Conservation (phyloP, 139 green algal genomes). For the Micromonas commoda region DNA sequence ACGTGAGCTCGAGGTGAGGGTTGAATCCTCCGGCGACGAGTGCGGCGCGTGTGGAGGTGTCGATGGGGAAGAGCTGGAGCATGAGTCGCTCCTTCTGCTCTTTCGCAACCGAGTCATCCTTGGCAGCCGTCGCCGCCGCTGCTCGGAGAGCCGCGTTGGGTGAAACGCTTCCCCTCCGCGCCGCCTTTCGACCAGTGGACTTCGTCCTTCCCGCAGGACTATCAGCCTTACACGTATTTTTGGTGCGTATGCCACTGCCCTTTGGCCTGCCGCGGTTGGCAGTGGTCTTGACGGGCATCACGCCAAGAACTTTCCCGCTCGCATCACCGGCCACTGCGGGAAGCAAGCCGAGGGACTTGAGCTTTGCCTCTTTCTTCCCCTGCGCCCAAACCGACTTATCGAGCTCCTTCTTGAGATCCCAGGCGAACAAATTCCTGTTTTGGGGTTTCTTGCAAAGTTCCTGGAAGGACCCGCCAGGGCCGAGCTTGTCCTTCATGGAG, state of each 20-base stretch:
- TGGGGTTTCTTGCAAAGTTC: background rate
- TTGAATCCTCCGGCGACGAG: background rate
- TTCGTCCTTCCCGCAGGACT: background rate
- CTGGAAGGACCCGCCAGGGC: background rate
- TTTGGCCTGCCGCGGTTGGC: background rate
- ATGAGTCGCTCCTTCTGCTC: background rate
- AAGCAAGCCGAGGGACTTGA: background rate
- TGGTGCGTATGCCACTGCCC: background rate
- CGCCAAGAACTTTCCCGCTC: background rate
- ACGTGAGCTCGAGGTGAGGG: conserved; percentile 6
- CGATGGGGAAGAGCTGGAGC: conserved; percentile 4
- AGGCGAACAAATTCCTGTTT: background rate
- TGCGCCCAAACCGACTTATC: background rate
- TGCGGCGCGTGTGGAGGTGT: background rate
- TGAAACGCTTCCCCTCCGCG: background rate
- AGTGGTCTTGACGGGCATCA: background rate
- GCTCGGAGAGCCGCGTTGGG: background rate
- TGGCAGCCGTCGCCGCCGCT: background rate
- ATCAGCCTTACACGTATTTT: background rate
- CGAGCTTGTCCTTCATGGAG: background rate
- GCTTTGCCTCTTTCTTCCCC: background rate
- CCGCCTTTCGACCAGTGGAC: background rate
- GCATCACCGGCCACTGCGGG: background rate
- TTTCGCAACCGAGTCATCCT: background rate
- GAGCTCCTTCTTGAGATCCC: background rate